phyloP scores from a whole-genome alignment of 768 basidiomycete species.

The Crassisporium funariophilum region DNA sequence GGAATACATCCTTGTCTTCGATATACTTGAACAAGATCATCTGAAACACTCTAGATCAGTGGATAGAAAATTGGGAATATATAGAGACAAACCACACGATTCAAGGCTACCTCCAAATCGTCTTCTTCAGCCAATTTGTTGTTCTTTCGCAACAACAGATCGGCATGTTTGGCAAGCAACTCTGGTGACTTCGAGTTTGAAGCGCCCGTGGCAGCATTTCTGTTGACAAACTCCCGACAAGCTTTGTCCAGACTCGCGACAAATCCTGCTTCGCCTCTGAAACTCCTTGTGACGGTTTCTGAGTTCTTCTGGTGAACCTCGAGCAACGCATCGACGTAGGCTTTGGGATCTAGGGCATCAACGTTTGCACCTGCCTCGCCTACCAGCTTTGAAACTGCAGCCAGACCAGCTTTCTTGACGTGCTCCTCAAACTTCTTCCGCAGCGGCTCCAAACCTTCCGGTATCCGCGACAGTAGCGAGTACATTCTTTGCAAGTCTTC shows the following conservation, averaged over 20 bases:
- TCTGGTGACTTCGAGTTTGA: slow-evolving; percentile 90
- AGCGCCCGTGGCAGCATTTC: slow-evolving; percentile 86
- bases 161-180: slow-evolving; percentile 88
- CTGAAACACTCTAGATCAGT: slow-evolving; percentile 44
- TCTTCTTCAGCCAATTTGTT: slow-evolving; percentile 95
- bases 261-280: slow-evolving; percentile 92
- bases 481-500: slow-evolving; percentile 97
- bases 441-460: slow-evolving; percentile 87
- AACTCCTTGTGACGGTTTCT: slow-evolving; percentile 85
- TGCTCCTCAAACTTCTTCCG: slow-evolving; percentile 93
- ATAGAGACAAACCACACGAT: slow-evolving; percentile 73
- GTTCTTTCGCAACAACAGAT: slow-evolving; percentile 87
- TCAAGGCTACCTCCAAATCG: slow-evolving; percentile 86
- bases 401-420: slow-evolving; percentile 87
- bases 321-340: slow-evolving; percentile 90
- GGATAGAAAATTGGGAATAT: slow-evolving; percentile 32
- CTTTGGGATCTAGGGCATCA: slow-evolving; percentile 83
- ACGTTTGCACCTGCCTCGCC: slow-evolving; percentile 53
- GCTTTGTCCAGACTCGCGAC: slow-evolving; percentile 93
- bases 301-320: slow-evolving; percentile 92
- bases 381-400: slow-evolving; percentile 76
- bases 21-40: slow-evolving; percentile 98
- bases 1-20: slow-evolving; percentile 99
- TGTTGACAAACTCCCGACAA: slow-evolving; percentile 93
- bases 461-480: slow-evolving; percentile 85